Evolutionary conservation across 305 asterid genomes (phyloP).

Genomic region (Caryopteris hybrid): DNA sequence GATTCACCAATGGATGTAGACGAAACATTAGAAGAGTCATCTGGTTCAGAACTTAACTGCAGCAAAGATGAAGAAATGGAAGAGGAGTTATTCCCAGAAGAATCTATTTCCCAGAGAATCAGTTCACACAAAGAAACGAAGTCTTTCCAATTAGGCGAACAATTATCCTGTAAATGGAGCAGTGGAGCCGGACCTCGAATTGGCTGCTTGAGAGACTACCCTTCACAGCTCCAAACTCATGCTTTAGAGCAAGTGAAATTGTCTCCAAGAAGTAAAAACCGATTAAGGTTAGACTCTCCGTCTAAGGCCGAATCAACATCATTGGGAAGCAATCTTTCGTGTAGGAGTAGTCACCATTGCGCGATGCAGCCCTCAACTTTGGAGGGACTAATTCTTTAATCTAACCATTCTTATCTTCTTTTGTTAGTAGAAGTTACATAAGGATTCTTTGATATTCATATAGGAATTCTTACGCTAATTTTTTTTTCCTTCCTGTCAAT

Average conservation of each 20-base stretch:
- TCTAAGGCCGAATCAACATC: slow-evolving; percentile 17
- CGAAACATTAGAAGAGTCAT: slow-evolving; percentile 19
- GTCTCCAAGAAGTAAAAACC: slow-evolving; percentile 44
- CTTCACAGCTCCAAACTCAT: slow-evolving; percentile 55
- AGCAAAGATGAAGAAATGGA: not conserved
- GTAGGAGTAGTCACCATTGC: slow-evolving; percentile 12
- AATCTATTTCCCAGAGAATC: slow-evolving; percentile 42
- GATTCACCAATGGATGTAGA: slow-evolving; percentile 25
- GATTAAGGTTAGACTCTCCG: slow-evolving; percentile 25
- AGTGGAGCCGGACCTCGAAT: slow-evolving; percentile 76
- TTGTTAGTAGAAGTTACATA: not conserved
- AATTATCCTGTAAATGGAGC: slow-evolving; percentile 64
- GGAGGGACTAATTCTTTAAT: slow-evolving; percentile 23
- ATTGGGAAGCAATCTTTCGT: slow-evolving; percentile 20
- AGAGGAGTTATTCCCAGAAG: slow-evolving; percentile 27
- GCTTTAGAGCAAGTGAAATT: slow-evolving; percentile 51
- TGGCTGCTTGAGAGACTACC: slow-evolving; percentile 70
- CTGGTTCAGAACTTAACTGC: not conserved
- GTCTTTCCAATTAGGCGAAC: slow-evolving; percentile 60
- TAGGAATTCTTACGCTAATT: slow-evolving; percentile 10
- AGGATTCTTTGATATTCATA: slow-evolving; percentile 16
- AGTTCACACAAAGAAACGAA: slow-evolving; percentile 43
- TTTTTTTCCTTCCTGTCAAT: not conserved
- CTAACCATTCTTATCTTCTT: slow-evolving; percentile 8
- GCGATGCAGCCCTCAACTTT: slow-evolving; percentile 16